phyloP scores from a whole-genome alignment of 139 green algal species.

The Parachlorella kessleri region DNA sequence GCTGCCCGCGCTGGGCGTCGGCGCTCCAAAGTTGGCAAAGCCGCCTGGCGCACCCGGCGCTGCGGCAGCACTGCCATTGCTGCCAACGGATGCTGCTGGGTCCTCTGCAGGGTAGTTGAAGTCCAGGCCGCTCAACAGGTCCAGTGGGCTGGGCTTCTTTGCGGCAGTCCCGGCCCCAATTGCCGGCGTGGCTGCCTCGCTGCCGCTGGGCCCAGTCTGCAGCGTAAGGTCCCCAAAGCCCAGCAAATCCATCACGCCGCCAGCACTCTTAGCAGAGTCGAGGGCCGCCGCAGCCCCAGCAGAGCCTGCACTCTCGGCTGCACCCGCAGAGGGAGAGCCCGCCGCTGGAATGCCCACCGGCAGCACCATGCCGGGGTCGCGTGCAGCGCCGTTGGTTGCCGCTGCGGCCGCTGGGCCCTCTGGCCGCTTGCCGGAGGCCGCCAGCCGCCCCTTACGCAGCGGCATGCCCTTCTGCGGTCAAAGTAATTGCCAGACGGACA shows the following conservation, averaged over 20 bases:
- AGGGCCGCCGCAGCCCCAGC: background rate
- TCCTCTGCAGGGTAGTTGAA: slow-evolving; percentile 1
- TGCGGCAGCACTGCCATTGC: slow-evolving; percentile 1
- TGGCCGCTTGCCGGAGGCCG: background rate
- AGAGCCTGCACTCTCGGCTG: background rate
- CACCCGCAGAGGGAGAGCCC: background rate
- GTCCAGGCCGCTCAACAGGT: slow-evolving; percentile 34
- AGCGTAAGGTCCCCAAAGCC: slow-evolving; percentile 19
- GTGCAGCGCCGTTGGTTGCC: background rate
- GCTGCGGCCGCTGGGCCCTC: background rate
- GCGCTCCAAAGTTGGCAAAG: background rate
- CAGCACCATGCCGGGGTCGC: slow-evolving; percentile 48
- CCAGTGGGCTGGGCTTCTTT: slow-evolving; percentile 12
- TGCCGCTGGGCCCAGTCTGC: background rate
- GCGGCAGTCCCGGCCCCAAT: background rate
- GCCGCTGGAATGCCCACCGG: slow-evolving; percentile 14
- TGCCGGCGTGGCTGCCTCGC: background rate
- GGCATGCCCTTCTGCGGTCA: slow-evolving; percentile 33
- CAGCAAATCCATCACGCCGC: no score
- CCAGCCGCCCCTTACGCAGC: slow-evolving; percentile 45
- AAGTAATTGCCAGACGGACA: no score
- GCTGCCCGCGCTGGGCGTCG: slow-evolving; percentile 3
- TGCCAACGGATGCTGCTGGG: background rate
- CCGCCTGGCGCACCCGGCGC: background rate
- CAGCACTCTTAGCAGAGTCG: no score